Conservation (phyloP, 2,329 filamentous ascomycete species). For the Zasmidium citrigriseum region DNA sequence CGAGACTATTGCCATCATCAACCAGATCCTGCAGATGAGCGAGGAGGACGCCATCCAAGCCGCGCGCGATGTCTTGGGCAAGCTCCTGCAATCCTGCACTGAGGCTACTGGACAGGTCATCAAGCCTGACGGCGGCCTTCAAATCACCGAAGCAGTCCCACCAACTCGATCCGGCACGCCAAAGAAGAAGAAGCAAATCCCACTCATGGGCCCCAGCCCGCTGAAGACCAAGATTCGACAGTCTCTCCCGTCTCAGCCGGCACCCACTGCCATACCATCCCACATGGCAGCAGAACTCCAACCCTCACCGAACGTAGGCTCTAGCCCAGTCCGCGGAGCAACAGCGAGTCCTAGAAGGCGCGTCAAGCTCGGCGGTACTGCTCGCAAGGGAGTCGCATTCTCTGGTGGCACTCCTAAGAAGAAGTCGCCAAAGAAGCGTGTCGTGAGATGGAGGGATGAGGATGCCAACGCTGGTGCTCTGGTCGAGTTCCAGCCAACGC, state of each 20-base stretch:
- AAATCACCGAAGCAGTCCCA: constrained; percentile 65
- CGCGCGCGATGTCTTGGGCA: constrained; percentile 74
- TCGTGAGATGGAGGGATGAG: constrained; percentile 90
- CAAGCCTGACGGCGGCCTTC: constrained; percentile 77
- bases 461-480: constrained; percentile 75
- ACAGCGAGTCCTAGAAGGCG: constrained; percentile 80
- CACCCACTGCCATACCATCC: constrained; percentile 24
- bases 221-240: constrained; percentile 47
- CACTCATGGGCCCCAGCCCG: constrained; percentile 50
- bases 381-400: constrained; percentile 67
- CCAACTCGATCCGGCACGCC: constrained; percentile 74
- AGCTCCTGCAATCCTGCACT: constrained; percentile 75
- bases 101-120: constrained; percentile 78
- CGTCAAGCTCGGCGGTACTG: constrained; percentile 55
- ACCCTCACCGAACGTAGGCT: constrained; percentile 16
- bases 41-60: constrained; percentile 80
- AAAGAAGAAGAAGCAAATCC: constrained; percentile 63
- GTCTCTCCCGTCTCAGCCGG: constrained; percentile 13
- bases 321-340: constrained; percentile 40
- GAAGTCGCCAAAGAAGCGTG: constrained; percentile 65
- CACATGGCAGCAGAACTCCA: constrained; percentile 26
- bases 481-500: constrained; percentile 90
- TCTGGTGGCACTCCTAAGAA: constrained; percentile 71
- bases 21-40: constrained; percentile 77
- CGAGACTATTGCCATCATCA: constrained; percentile 81